Evolutionary conservation across 1,284 basidiomycete species (phyloP).

Genomic region (Acaromyces ingoldii): DNA sequence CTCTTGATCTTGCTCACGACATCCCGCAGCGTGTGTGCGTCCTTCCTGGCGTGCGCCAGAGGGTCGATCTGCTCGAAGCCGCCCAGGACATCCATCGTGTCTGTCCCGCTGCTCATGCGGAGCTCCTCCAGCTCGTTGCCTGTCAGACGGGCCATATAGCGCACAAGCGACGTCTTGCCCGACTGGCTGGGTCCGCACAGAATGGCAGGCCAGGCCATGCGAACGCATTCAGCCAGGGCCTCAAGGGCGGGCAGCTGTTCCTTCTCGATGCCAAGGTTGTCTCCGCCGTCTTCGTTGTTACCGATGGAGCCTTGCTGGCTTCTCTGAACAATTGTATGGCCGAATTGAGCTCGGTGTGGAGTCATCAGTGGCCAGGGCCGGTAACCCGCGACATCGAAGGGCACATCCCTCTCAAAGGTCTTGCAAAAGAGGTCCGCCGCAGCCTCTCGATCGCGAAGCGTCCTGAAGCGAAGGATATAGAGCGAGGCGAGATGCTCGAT

Average conservation of each 20-base stretch:
- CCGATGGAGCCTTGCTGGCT: too few relatives aligned
- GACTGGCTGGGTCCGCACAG: constrained; percentile 69
- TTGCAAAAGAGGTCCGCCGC: constrained; percentile 64
- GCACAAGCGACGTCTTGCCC: constrained; percentile 77
- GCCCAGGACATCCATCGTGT: constrained; percentile 89
- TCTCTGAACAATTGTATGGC: too few relatives aligned
- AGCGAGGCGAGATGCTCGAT: constrained; percentile 36
- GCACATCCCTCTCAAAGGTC: too few relatives aligned
- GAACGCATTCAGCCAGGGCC: constrained; percentile 69
- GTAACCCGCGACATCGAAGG: too few relatives aligned
- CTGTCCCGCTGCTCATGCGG: constrained; percentile 77
- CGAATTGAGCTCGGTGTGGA: constrained; percentile 62
- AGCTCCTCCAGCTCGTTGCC: constrained; percentile 71
- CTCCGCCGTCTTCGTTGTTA: too few relatives aligned
- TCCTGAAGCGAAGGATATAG: constrained; percentile 84
- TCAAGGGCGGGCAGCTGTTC: constrained; percentile 67
- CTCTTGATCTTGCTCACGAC: background rate
- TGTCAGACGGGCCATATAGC: constrained; percentile 66
- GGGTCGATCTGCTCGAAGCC: constrained; percentile 78
- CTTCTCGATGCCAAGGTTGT: constrained; percentile 59
- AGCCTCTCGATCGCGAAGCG: constrained; percentile 61
- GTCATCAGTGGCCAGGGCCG: constrained; percentile 60
- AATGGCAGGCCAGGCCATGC: constrained; percentile 81
- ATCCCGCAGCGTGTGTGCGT: background rate
- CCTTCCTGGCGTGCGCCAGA: constrained; percentile 7